These are phyloP conservation scores for Colletotrichum sp. DNA, from an alignment of 2,329 filamentous ascomycete species.

Conservation along the genomic window DNA sequence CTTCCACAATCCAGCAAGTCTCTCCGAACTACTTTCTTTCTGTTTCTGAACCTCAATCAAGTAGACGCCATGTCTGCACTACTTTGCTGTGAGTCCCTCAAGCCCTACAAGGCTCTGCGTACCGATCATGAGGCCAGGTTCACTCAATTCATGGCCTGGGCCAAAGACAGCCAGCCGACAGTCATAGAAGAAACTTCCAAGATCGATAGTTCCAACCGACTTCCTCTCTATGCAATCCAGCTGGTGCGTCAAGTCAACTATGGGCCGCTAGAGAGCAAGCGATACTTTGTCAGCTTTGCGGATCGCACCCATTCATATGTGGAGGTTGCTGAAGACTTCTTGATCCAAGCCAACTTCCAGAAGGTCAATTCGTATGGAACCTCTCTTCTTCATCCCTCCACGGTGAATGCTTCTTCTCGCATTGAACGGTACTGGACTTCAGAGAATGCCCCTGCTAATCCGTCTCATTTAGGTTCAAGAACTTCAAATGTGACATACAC, in stretches of 20 bases:
- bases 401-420: background rate
- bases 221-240: constrained; percentile 37
- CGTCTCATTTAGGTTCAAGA: constrained; percentile 43
- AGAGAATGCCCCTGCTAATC: background rate
- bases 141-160: constrained; percentile 33
- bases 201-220: background rate
- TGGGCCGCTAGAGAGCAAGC: constrained; percentile 45
- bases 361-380: constrained; percentile 46
- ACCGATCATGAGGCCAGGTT: constrained; percentile 31
- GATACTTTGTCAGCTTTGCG: constrained; percentile 41
- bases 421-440: background rate
- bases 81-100: constrained; percentile 28
- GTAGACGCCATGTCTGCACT: constrained; percentile 18
- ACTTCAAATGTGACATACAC: constrained; percentile 46
- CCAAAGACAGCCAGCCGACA: constrained; percentile 24
- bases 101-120: constrained; percentile 26
- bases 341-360: constrained; percentile 46
- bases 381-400: background rate
- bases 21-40: background rate
- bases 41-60: background rate
- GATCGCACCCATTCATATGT: constrained; percentile 26
- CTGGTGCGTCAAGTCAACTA: constrained; percentile 50
- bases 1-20: background rate
- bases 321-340: constrained; percentile 38
- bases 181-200: background rate